Evolutionary conservation across 2,329 filamentous ascomycete genomes (phyloP), one percentile per base, ranked within the genome.

Genomic region (Colletotrichum cereale): DNA sequence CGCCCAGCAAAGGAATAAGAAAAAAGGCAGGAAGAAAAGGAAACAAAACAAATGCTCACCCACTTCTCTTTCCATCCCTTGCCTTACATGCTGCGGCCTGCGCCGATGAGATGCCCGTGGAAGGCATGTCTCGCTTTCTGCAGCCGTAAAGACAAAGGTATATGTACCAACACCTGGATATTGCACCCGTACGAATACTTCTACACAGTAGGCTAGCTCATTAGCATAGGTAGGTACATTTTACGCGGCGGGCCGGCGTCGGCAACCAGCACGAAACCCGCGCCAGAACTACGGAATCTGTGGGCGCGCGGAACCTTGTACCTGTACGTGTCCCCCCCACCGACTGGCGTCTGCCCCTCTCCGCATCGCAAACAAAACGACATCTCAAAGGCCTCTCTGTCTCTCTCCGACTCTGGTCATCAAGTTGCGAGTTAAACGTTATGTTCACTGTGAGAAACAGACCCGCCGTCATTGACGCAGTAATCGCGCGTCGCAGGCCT

Each of bases 61-160:
- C 66, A 58, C 61, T 65, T 68, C 61, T 62, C 61, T 57, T 65
- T 40, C 61, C 47, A 47, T 36, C 61, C 44, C 61, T 11, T 63
- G 52, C 18, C 31, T 63, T 63, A 36, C 36, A 50, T 47, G 40
- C 42, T 57, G 36, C 53, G 16, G 57, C 53, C 40, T 48, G 42
- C 26, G 56, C 62, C 56, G 36, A 42, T 50, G 55, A 31, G 38
- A 66, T 61, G 42, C 55, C 55, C 62, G 47, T 47, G 34, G 38
- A 55, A 62, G 58, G 55, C 56, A 48, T 66, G 10, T 47, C 29
- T 48, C 38, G 56, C 62, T n/a, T 29, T 40, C 52, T 47, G 55
- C 31, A 60, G 29, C 48, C 56, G 42, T 34, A 26, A 36, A 61
- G 53, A 31, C 40, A 55, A 29, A 34, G 16, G 47, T 34, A 44